Percentiles rank a stretch among this genome's conserved stretches.
Evolutionary conservation across 495 filamentous ascomycete species (phyloP).

Genomic region (Daldinia vernicosa): DNA sequence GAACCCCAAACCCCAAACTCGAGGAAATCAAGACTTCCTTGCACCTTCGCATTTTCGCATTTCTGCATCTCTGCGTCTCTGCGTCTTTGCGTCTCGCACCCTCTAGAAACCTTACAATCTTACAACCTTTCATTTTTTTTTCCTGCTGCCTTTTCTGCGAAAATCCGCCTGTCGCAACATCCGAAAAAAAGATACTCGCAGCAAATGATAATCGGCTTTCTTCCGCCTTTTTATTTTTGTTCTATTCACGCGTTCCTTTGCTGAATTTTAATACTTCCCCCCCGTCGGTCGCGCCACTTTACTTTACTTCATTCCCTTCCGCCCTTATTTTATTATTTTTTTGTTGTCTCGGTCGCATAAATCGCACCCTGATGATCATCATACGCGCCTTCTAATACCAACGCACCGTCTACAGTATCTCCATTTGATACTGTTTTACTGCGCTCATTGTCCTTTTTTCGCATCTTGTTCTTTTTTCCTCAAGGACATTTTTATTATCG

Average conservation of each 20-base stretch:
- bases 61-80: background rate
- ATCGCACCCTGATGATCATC: constrained; percentile 39
- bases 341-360: constrained; percentile 36
- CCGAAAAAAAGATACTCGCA: constrained; percentile 23
- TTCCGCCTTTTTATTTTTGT: constrained; percentile 31
- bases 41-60: constrained; percentile 9
- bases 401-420: constrained; percentile 17
- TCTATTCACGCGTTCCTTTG: constrained; percentile 42
- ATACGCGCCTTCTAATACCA: constrained; percentile 40
- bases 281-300: constrained; percentile 40
- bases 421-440: constrained; percentile 35
- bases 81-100: constrained; percentile 25
- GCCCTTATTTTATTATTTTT: constrained; percentile 43
- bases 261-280: constrained; percentile 46
- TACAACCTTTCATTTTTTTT: constrained; percentile 4
- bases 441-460: constrained; percentile 32
- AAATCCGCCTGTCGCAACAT: constrained; percentile 35
- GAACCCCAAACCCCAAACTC: constrained; percentile 14
- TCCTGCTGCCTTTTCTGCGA: background rate
- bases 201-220: constrained; percentile 36
- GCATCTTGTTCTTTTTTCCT: constrained; percentile 19
- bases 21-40: constrained; percentile 18
- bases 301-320: constrained; percentile 21
- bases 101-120: constrained; percentile 28
- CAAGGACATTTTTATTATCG: constrained; percentile 33